Evolutionary conservation across 371 early-diverging fungal genomes (phyloP).

Genomic region (Mucor mucedo): DNA sequence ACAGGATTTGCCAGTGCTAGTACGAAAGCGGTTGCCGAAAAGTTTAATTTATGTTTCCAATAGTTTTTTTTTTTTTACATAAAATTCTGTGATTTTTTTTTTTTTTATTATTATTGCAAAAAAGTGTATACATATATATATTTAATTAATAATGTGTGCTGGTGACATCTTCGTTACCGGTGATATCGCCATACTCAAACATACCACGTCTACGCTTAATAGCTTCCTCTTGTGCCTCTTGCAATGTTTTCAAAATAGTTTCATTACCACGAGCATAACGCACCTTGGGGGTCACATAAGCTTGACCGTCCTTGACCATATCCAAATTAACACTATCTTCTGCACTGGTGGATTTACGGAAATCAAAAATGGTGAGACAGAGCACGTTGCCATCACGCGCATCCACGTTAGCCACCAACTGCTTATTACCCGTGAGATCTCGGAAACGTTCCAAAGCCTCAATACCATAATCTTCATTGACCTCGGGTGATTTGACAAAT

Average conservation of each 20-base stretch:
- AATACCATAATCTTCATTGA: constrained; percentile 75
- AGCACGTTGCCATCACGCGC: constrained; percentile 60
- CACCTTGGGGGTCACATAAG: constrained; percentile 65
- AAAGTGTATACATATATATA: too few species aligned
- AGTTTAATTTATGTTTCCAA: constrained; percentile 82
- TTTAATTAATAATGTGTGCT: constrained; percentile 18
- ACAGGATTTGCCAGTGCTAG: constrained; percentile 87
- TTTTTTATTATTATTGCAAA: neutral
- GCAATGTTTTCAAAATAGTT: constrained; percentile 51
- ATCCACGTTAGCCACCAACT: constrained; percentile 82
- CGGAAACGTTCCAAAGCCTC: constrained; percentile 76
- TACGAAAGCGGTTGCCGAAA: constrained; percentile 74
- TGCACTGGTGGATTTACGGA: constrained; percentile 58
- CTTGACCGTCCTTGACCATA: constrained; percentile 81
- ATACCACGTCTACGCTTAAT: constrained; percentile 70
- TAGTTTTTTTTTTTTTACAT: constrained; percentile 32
- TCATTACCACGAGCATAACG: constrained; percentile 63
- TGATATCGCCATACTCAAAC: constrained; percentile 92
- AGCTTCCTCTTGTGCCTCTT: constrained; percentile 50
- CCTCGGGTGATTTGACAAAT: constrained; percentile 72
- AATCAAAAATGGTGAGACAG: constrained; percentile 78
- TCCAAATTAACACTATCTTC: constrained; percentile 79
- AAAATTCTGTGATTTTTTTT: constrained; percentile 4
- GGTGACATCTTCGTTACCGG: constrained; percentile 72
- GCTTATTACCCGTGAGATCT: constrained; percentile 65